Percentiles rank a stretch among this genome's conserved stretches.
Evolutionary conservation across 768 basidiomycete genomes (phyloP).

Genomic region (Agaricus subrufescens): DNA sequence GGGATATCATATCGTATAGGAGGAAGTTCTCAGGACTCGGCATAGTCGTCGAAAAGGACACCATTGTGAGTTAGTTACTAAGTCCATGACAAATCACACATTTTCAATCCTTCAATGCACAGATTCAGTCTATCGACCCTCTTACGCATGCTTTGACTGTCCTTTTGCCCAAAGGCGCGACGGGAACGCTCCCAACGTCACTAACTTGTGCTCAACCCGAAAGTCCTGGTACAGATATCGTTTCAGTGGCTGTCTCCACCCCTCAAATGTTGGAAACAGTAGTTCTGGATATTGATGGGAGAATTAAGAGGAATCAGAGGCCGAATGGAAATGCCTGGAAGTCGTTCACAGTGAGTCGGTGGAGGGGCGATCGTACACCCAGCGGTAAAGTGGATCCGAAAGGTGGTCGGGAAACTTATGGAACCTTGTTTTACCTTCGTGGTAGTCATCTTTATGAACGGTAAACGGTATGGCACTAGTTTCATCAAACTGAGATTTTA

Average conservation of each 20-base stretch:
- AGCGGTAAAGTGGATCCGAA: constrained; percentile 19
- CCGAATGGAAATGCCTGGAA: constrained; percentile 58
- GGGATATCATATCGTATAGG: constrained; percentile 52
- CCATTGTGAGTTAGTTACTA: constrained; percentile 36
- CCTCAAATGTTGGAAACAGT: constrained; percentile 48
- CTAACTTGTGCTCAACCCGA: constrained; percentile 3
- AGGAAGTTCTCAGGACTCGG: constrained; percentile 38
- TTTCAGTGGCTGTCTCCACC: constrained; percentile 32
- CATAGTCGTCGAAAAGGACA: constrained; percentile 49
- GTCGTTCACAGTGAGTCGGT: constrained; percentile 49
- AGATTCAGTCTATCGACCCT: constrained; percentile 45
- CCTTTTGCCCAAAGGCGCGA: constrained; percentile 32
- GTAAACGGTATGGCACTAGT: background rate
- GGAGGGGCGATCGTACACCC: constrained; percentile 27
- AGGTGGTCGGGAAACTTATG: constrained; percentile 42
- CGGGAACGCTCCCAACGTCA: constrained; percentile 30
- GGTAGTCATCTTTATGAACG: constrained; percentile 34
- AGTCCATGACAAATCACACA: background rate
- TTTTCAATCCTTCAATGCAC: background rate
- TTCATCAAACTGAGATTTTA: too few relatives aligned
- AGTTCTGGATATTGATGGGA: constrained; percentile 47
- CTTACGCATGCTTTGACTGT: constrained; percentile 37
- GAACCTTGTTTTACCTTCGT: constrained; percentile 47
- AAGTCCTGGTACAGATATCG: constrained; percentile 14
- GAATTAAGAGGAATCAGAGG: constrained; percentile 34